These are phyloP conservation scores for Eremochloa ophiuroides DNA, from an alignment of 176 grass and related monocot genomes.

Conservation along the genomic window DNA sequence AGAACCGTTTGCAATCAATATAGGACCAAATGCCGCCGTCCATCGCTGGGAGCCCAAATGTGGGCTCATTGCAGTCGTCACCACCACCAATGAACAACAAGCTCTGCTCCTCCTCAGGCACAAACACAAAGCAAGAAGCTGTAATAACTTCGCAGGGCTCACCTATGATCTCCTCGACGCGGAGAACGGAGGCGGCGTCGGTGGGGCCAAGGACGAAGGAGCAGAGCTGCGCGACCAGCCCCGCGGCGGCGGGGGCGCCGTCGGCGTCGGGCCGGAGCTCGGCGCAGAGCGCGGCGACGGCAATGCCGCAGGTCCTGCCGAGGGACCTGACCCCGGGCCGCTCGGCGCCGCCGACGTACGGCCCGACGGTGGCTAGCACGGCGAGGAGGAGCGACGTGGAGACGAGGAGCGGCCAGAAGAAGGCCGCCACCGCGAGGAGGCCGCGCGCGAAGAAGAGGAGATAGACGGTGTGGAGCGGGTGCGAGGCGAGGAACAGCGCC, in stretches of 20 bases:
- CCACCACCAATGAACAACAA: not conserved
- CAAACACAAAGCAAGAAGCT: slow-evolving; percentile 21
- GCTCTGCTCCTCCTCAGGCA: not conserved
- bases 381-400: slow-evolving; percentile 69
- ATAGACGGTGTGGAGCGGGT: slow-evolving; percentile 76
- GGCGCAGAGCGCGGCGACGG: slow-evolving; percentile 48
- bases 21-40: too few species aligned
- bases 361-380: slow-evolving; percentile 44
- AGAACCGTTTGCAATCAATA: not conserved
- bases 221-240: slow-evolving; percentile 51
- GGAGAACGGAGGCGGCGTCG: slow-evolving; percentile 16
- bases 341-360: slow-evolving; percentile 18
- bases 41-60: not conserved
- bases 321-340: slow-evolving; percentile 25
- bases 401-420: slow-evolving; percentile 70
- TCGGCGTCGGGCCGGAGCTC: slow-evolving; percentile 13
- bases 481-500: slow-evolving; percentile 51
- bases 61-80: not conserved
- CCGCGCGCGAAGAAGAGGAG: slow-evolving; percentile 65
- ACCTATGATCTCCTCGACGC: slow-evolving; percentile 42
- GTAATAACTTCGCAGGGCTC: slow-evolving; percentile 21
- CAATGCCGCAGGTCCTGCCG: slow-evolving; percentile 58
- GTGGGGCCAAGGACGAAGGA: slow-evolving; percentile 39
- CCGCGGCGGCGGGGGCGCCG: not conserved
- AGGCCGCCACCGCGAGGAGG: slow-evolving; percentile 41